Base-by-base conservation (phyloP, 2,329 filamentous ascomycete genomes). In the Ilyonectria sp. region DNA sequence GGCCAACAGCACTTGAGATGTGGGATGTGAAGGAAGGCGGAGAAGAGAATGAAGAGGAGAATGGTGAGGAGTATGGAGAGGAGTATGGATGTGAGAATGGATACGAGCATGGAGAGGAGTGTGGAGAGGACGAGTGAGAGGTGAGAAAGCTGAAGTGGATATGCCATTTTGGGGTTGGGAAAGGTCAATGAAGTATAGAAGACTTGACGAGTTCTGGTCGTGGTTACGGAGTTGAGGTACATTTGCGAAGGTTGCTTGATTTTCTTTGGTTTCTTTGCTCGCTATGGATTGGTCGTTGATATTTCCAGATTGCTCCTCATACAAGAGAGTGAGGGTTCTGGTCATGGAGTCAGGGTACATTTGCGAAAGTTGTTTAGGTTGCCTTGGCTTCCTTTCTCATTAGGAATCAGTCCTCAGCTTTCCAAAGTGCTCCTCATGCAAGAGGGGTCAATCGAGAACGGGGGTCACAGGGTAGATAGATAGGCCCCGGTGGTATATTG, bases 1-100 rank as follows among this genome's bases (percentile, higher is more conserved):
- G 74, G 17, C 70, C 33, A 8, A 75, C 69, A 10, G 75, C 77
- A 13, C 60, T 80, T 10, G 75, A 78, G 13, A 70, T 75, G 67
- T 79, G 76, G 74, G 63, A 74, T 2, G 58, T 37, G 11, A 58
- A 57, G 13, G 49, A 52, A 61, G 26, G 10, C 50, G 67, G 64
- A 19, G n/a, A 49, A 6, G 29, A 10, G 33, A 47, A 23, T 40
- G 17, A 10, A 58, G 26, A 33, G n/a, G 10, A 15, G 26, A 26
- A 26, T 26, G 26, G 26, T 4, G 4, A 26, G 26, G 26, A 6
- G 26, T 6, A 26, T 26, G 26, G 26, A 6, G 4, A 26, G 26
- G 26, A 26, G 26, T 6, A 6, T 43, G 40, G 40, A 43, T 8
- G 19, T 8, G 40, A 43, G 33, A 47, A 23, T 40, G 17, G 8